Conservation (phyloP, 495 filamentous ascomycete genomes). For the Penicillium flavigenum region DNA sequence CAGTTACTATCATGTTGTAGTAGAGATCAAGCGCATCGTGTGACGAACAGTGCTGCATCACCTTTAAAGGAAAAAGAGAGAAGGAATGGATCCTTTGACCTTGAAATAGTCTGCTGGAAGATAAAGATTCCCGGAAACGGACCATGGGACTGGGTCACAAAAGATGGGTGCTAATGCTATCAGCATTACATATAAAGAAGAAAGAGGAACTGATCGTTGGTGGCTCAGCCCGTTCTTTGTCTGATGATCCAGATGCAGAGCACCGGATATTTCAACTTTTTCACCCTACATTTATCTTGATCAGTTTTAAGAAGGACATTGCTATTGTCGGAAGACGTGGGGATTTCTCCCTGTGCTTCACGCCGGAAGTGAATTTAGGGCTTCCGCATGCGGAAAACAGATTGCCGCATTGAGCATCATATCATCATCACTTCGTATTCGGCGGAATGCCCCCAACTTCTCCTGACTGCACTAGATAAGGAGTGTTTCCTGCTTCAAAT, state of each 20-base stretch:
- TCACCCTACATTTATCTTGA: slow-evolving; percentile 6
- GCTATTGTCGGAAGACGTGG: slow-evolving; percentile 17
- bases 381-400: slow-evolving; percentile 33
- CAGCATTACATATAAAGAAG: slow-evolving; percentile 37
- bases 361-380: slow-evolving; percentile 19
- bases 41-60: slow-evolving; percentile 22
- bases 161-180: slow-evolving; percentile 28
- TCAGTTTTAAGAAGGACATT: slow-evolving; percentile 14
- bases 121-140: slow-evolving; percentile 42
- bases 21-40: slow-evolving; percentile 18
- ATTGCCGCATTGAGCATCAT: slow-evolving; percentile 34
- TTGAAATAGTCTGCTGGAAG: slow-evolving; percentile 27
- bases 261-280: slow-evolving; percentile 6
- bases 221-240: slow-evolving; percentile 19
- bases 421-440: slow-evolving; percentile 25
- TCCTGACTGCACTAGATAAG: background rate
- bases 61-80: slow-evolving; percentile 13
- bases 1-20: slow-evolving; percentile 23
- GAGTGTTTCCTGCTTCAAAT: background rate
- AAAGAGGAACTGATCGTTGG: slow-evolving; percentile 14
- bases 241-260: slow-evolving; percentile 29
- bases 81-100: slow-evolving; percentile 34
- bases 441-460: slow-evolving; percentile 7
- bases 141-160: slow-evolving; percentile 42
- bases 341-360: slow-evolving; percentile 10